phyloP scores from a whole-genome alignment of 2,329 filamentous ascomycete genomes.

The Drechslera avenae region DNA sequence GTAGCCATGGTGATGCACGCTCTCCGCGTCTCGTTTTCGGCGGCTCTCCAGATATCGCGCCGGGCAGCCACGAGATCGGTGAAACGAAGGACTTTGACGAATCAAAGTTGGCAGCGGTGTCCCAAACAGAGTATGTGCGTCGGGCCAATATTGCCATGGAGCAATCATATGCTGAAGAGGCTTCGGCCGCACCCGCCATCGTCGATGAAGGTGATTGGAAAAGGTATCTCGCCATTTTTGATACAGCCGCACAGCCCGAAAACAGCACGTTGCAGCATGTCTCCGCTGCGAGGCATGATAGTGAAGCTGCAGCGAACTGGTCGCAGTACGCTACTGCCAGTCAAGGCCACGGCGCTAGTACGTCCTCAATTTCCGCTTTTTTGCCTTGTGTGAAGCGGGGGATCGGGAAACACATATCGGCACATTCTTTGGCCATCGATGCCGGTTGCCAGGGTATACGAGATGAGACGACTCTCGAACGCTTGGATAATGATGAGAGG shows the following conservation, averaged over 20 bases:
- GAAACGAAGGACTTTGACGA: conserved; percentile 18
- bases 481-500: conserved; percentile 26
- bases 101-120: conserved; percentile 17
- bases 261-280: conserved; percentile 23
- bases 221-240: conserved; percentile 28
- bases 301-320: conserved; percentile 23
- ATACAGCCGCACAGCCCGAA: conserved; percentile 15
- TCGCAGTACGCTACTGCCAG: conserved; percentile 37
- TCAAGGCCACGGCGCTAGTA: conserved; percentile 22
- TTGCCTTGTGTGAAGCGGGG: conserved; percentile 29
- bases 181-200: conserved; percentile 16
- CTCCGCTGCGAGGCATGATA: conserved; percentile 11
- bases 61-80: conserved; percentile 15
- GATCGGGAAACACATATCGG: conserved; percentile 3
- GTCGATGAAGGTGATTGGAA: conserved; percentile 39
- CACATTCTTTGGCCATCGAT: not conserved
- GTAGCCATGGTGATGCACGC: conserved; percentile 17
- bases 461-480: conserved; percentile 2
- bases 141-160: conserved; percentile 11
- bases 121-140: conserved; percentile 14
- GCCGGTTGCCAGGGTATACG: not conserved
- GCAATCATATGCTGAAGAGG: conserved; percentile 6
- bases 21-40: conserved; percentile 29
- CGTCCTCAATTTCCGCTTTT: conserved; percentile 28
- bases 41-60: conserved; percentile 9